Evolutionary conservation across 2,329 filamentous ascomycete genomes (phyloP), one percentile per base, ranked within the genome.

Genomic region (Teratosphaeria pseudoeucalypti): DNA sequence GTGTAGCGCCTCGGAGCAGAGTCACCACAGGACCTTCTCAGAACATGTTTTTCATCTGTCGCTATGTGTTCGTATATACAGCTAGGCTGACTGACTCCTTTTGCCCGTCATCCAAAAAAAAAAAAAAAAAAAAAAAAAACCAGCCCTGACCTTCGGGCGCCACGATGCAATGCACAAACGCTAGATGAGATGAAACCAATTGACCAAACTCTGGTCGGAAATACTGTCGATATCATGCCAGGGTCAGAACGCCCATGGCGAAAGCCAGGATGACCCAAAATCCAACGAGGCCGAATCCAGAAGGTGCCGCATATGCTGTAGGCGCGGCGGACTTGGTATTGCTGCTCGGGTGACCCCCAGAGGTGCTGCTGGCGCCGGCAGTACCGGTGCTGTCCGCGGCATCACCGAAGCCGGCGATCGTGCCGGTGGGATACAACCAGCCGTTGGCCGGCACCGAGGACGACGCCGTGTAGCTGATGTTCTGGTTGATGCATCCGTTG

Each of bases 401-500:
- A 10, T 49, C 43, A 9, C 43, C 43, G 16, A 49, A 49, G 16
- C 43, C 43, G 9, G n/a, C 19, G 16, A 49, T 49, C 16, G 43
- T 49, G 2, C 43, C 43, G 43, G 43, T 23, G n/a, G 43, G 43
- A 23, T 49, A 49, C 43, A 49, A n/a, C 43, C 43, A 49, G 16
- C 43, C 43, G 19, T 49, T 49, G 2, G 43, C 19, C 11, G 43
- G 16, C 6, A 57, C 54, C 11, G 54, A 34, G 10, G 54, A 47
- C 29, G 63, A 58, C 16, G 64, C 64, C 9, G 49, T 56, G 55
- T 63, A 66, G 26, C 57, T 54, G 58, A 58, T 61, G n/a, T 39
- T 59, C 29, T 34, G 27, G 32, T 66, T 60, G 34, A 66, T 62
- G 57, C 64, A 66, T 2, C 64, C 64, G 43, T 62, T 57, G 19